Evolutionary conservation across 1,284 basidiomycete genomes (phyloP).

Genomic region (Moesziomyces antarcticus): DNA sequence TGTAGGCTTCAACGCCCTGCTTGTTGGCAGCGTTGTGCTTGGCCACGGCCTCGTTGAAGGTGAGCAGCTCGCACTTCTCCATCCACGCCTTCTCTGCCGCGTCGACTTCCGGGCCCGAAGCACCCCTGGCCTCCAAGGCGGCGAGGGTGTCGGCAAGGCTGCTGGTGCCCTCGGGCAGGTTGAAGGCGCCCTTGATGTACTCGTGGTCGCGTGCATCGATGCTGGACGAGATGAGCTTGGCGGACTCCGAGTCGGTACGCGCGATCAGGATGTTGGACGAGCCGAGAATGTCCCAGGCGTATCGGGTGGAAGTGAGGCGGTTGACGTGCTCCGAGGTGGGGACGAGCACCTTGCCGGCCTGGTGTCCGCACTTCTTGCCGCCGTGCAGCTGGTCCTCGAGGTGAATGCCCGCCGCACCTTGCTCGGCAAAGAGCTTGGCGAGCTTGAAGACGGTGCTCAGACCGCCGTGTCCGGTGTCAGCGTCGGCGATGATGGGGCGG

Average conservation of each 20-base stretch:
- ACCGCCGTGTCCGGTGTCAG: slow-evolving; percentile 66
- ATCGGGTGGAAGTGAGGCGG: slow-evolving; percentile 82
- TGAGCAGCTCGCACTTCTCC: slow-evolving; percentile 71
- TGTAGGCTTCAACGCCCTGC: slow-evolving; percentile 70
- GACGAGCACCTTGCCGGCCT: slow-evolving; percentile 92
- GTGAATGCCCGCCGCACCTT: slow-evolving; percentile 70
- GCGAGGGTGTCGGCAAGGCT: slow-evolving; percentile 64
- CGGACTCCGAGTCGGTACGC: slow-evolving; percentile 91
- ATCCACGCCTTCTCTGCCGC: slow-evolving; percentile 65
- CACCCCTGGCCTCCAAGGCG: slow-evolving; percentile 56
- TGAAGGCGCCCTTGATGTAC: slow-evolving; percentile 66
- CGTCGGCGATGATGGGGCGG: slow-evolving; percentile 67
- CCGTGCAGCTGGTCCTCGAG: slow-evolving; percentile 68
- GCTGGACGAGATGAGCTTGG: slow-evolving; percentile 83
- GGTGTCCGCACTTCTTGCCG: slow-evolving; percentile 79
- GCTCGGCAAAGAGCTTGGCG: slow-evolving; percentile 67
- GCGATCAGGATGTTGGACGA: slow-evolving; percentile 89
- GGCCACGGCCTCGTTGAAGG: slow-evolving; percentile 82
- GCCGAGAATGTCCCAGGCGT: slow-evolving; percentile 87
- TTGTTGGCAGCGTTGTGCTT: slow-evolving; percentile 60
- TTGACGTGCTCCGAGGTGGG: slow-evolving; percentile 86
- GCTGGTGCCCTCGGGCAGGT: slow-evolving; percentile 55
- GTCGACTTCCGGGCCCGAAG: slow-evolving; percentile 57
- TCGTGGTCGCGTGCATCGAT: slow-evolving; percentile 79
- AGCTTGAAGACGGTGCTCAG: slow-evolving; percentile 66